Evolutionary conservation across 2,329 filamentous ascomycete genomes (phyloP).

Genomic region (Fusarium avenaceum): DNA sequence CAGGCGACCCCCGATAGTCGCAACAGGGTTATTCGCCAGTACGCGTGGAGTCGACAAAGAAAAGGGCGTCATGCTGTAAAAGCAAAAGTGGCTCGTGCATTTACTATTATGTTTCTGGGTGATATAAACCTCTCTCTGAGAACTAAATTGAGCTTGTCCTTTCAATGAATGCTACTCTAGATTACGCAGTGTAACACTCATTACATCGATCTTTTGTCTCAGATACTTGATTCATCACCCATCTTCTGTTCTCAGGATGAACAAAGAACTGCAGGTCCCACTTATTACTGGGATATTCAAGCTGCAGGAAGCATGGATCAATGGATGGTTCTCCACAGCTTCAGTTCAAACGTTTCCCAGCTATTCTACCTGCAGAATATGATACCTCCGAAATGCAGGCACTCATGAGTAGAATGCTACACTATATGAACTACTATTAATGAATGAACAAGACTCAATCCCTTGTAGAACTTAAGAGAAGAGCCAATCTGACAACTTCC

Average conservation of each 20-base stretch:
- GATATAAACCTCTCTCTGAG: too few species aligned
- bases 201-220: neutral
- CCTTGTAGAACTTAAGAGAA: neutral
- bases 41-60: conserved; percentile 26
- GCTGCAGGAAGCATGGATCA: conserved; percentile 16
- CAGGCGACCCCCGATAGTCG: conserved; percentile 40
- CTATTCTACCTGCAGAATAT: too few species aligned
- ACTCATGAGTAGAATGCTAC: neutral
- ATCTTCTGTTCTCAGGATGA: conserved; percentile 4
- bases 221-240: conserved; percentile 12
- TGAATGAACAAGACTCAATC: neutral
- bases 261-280: conserved; percentile 26
- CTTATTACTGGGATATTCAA: conserved; percentile 10
- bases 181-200: neutral
- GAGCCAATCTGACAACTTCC: neutral
- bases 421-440: neutral
- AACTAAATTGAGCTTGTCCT: neutral
- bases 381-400: neutral
- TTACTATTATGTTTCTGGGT: neutral
- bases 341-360: too few species aligned
- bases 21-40: conserved; percentile 28
- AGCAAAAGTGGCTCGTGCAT: conserved; percentile 6
- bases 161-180: neutral
- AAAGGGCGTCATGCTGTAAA: conserved; percentile 26
- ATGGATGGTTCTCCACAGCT: conserved; percentile 1